Evolutionary conservation across 2,329 filamentous ascomycete genomes (phyloP).

Genomic region (Claviceps sp.): DNA sequence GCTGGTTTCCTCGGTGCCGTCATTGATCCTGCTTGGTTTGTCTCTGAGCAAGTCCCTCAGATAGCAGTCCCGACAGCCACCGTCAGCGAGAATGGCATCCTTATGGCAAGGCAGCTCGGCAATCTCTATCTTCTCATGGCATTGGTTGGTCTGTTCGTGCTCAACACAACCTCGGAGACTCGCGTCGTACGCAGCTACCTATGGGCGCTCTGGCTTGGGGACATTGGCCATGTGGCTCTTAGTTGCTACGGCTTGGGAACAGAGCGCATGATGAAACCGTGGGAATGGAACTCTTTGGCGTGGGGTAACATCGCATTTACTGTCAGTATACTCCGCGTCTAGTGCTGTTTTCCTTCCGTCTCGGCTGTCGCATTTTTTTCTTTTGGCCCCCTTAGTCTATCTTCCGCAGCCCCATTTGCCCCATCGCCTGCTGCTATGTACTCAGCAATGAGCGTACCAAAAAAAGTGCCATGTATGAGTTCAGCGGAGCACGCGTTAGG

Average conservation of each 20-base stretch:
- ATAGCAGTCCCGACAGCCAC: slow-evolving; percentile 16
- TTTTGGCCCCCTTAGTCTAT: background rate
- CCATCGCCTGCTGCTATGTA: background rate
- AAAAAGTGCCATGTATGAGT: background rate
- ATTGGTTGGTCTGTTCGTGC: slow-evolving; percentile 48
- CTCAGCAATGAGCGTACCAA: background rate
- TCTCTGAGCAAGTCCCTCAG: slow-evolving; percentile 44
- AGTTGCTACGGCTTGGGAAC: slow-evolving; percentile 45
- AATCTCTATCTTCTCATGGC: slow-evolving; percentile 57
- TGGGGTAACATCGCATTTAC: slow-evolving; percentile 62
- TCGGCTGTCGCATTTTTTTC: background rate
- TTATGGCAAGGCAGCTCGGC: slow-evolving; percentile 54
- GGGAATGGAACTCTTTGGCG: slow-evolving; percentile 54
- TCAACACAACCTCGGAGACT: slow-evolving; percentile 50
- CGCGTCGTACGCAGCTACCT: slow-evolving; percentile 56
- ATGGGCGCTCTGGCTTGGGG: slow-evolving; percentile 49
- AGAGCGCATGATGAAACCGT: slow-evolving; percentile 37
- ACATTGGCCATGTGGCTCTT: slow-evolving; percentile 53
- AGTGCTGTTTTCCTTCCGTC: background rate
- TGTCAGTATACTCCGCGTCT: slow-evolving; percentile 23
- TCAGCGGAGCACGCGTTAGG: background rate
- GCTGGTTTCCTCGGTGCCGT: slow-evolving; percentile 45
- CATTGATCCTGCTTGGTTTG: slow-evolving; percentile 46
- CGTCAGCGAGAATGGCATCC: slow-evolving; percentile 31
- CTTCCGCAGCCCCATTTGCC: background rate